Evolutionary conservation across 345 rosid genomes (phyloP).

Genomic region (Ceriops decandra): DNA sequence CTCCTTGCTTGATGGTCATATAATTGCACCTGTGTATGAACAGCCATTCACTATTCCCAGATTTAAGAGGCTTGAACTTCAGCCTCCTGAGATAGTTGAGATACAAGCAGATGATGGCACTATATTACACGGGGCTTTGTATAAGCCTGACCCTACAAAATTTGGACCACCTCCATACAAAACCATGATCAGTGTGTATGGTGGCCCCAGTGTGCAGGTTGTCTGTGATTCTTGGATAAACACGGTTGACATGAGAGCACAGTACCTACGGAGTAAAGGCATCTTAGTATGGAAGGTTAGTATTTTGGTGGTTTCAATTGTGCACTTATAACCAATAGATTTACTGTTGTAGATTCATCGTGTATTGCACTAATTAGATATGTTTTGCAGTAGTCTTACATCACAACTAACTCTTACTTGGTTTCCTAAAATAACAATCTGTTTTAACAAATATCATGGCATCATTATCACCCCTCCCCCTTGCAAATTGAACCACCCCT

Average conservation of each 20-base stretch:
- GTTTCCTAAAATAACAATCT: too few relatives aligned
- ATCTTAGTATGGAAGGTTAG: constrained; percentile 90
- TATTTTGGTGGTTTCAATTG: neutral
- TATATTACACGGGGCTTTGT: constrained; percentile 66
- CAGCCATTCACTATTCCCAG: constrained; percentile 49
- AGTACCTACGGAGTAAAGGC: constrained; percentile 82
- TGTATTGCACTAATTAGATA: too few relatives aligned
- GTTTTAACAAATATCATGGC: too few relatives aligned
- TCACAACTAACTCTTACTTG: too few relatives aligned
- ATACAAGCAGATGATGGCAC: constrained; percentile 74
- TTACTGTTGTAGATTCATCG: too few relatives aligned
- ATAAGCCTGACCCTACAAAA: constrained; percentile 63
- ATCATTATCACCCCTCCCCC: too few relatives aligned
- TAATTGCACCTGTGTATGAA: constrained; percentile 63
- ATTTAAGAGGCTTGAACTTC: constrained; percentile 54
- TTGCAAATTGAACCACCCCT: too few relatives aligned
- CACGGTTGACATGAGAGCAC: constrained; percentile 94
- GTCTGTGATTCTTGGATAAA: constrained; percentile 76
- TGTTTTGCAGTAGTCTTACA: too few relatives aligned
- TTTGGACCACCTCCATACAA: constrained; percentile 95
- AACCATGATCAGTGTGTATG: constrained; percentile 78
- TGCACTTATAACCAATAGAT: too few relatives aligned
- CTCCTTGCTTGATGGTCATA: constrained; percentile 58
- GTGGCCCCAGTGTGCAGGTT: constrained; percentile 79
- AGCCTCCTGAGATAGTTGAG: constrained; percentile 73